These are phyloP conservation scores for Claviceps arundinis DNA, from an alignment of 2,329 filamentous ascomycete species.

Conservation along the genomic window DNA sequence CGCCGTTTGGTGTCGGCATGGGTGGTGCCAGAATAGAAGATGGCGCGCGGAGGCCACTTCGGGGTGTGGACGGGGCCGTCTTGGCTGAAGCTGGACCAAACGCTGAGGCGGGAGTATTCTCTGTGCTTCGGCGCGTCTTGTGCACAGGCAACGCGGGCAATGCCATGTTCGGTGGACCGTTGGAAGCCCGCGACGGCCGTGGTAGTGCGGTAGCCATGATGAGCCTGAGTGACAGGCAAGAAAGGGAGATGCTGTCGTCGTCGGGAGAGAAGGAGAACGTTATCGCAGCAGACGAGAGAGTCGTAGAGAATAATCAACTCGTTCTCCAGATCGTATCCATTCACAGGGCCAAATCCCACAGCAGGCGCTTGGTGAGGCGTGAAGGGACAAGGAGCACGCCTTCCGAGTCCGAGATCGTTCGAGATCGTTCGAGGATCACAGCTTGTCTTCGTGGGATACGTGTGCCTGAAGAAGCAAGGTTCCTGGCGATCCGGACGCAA, in stretches of 20 bases:
- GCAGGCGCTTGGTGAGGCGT: not conserved
- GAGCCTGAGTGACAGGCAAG: not conserved
- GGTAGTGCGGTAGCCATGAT: conserved; percentile 44
- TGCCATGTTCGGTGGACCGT: conserved; percentile 57
- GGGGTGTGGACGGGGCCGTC: conserved; percentile 35
- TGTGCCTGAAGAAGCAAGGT: not conserved
- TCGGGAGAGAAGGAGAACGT: not conserved
- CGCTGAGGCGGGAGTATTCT: conserved; percentile 25
- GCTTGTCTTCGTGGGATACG: not conserved
- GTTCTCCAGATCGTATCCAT: conserved; percentile 2
- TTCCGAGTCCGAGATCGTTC: not conserved
- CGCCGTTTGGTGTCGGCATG: conserved; percentile 39
- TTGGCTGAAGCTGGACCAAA: conserved; percentile 18
- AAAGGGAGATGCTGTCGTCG: not conserved
- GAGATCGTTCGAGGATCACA: not conserved
- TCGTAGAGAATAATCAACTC: not conserved
- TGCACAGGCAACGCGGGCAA: conserved; percentile 61
- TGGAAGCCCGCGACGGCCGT: conserved; percentile 51
- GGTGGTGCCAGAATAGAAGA: conserved; percentile 40
- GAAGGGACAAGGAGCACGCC: not conserved
- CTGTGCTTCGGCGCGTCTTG: conserved; percentile 59
- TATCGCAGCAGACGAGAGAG: not conserved
- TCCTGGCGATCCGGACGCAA: not conserved
- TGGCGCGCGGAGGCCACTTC: conserved; percentile 44
- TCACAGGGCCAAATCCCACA: not conserved